Conservation (phyloP, 805 yeast species). For the Kazachstania bromeliacearum region DNA sequence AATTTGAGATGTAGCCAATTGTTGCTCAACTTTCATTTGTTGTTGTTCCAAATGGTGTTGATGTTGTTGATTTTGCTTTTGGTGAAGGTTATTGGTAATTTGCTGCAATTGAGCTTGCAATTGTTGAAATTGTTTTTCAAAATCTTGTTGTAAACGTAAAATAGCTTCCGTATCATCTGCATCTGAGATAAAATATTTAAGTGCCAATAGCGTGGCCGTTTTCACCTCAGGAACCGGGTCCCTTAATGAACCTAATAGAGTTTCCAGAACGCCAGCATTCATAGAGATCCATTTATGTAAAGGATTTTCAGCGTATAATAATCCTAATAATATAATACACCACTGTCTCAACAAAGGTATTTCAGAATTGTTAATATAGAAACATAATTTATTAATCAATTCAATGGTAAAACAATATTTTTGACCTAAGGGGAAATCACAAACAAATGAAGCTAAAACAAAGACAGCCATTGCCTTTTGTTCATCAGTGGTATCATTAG, state of each 20-base stretch:
- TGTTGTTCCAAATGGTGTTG: constrained; percentile 19
- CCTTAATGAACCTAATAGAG: constrained; percentile 45
- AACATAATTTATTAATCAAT: constrained; percentile 55
- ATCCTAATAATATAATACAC: constrained; percentile 74
- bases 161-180: constrained; percentile 30
- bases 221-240: constrained; percentile 96
- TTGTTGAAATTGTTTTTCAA: constrained; percentile 27
- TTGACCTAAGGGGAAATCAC: constrained; percentile 74
- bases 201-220: constrained; percentile 67
- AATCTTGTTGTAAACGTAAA: constrained; percentile 26
- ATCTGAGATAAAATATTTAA: constrained; percentile 57
- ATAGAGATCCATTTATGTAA: constrained; percentile 67
- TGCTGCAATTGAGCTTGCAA: constrained; percentile 26
- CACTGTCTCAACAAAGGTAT: constrained; percentile 86
- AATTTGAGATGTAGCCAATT: constrained; percentile 22
- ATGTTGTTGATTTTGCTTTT: constrained; percentile 18
- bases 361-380: constrained; percentile 61
- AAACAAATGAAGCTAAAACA: constrained; percentile 73
- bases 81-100: constrained; percentile 18
- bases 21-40: constrained; percentile 27
- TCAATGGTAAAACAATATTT: constrained; percentile 68
- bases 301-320: constrained; percentile 60
- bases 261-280: constrained; percentile 50
- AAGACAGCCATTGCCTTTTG: constrained; percentile 95
- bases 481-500: constrained; percentile 47